A percentile compares a stretch with the other conserved stretches of the same genome.
phyloP scores from a whole-genome alignment of 176 grass and related monocot genomes.

The Bromus sterilis region DNA sequence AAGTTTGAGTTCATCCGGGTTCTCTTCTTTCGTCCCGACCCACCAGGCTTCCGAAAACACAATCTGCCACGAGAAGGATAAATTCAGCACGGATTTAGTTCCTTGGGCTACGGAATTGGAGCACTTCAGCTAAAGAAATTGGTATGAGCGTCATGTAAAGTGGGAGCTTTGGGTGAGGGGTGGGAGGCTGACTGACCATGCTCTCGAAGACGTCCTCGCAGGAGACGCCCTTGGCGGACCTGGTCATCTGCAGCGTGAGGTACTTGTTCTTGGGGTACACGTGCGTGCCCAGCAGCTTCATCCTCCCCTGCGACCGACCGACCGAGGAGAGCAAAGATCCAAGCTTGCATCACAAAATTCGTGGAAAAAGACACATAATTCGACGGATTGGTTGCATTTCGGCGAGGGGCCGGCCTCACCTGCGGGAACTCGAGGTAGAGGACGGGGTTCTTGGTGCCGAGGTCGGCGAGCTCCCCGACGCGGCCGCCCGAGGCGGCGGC shows the following conservation, averaged over 20 bases:
- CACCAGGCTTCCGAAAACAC: slow-evolving; percentile 91
- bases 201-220: slow-evolving; percentile 96
- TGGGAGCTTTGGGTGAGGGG: background rate
- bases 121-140: background rate
- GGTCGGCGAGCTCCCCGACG: slow-evolving; percentile 78
- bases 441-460: slow-evolving; percentile 75
- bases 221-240: slow-evolving; percentile 67
- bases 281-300: slow-evolving; percentile 95
- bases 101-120: background rate
- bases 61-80: slow-evolving; percentile 44
- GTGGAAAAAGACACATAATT: background rate
- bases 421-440: slow-evolving; percentile 86
- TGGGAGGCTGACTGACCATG: slow-evolving; percentile 50
- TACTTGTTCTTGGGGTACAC: slow-evolving; percentile 99
- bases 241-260: slow-evolving; percentile 80
- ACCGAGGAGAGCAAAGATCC: background rate
- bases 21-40: slow-evolving; percentile 76
- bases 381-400: background rate
- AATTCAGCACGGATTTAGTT: background rate
- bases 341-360: background rate
- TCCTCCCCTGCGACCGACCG: slow-evolving; percentile 25
- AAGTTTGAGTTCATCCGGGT: slow-evolving; percentile 68
- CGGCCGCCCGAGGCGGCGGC: slow-evolving; percentile 42
- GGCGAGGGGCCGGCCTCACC: slow-evolving; percentile 3
- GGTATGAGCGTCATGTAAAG: background rate